Conservation (phyloP, 371 early-diverging fungal species). For the Phascolomyces articulosus region DNA sequence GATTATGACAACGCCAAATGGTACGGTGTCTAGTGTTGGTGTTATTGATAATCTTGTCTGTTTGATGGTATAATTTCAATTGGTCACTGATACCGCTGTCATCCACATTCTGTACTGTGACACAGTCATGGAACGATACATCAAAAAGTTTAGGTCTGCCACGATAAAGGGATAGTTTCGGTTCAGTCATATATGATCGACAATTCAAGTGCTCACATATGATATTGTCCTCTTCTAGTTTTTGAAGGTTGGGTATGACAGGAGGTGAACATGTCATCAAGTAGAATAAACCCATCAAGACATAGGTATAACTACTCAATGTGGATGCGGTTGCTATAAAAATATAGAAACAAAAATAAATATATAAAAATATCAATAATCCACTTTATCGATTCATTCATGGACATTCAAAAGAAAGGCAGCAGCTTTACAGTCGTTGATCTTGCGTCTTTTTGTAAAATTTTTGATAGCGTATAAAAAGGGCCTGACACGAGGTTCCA, state of each 20-base stretch:
- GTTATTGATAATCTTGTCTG: too few relatives aligned
- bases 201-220: background rate
- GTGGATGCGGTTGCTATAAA: slow-evolving; percentile 15
- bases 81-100: background rate
- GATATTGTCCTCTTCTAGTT: background rate
- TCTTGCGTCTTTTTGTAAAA: slow-evolving; percentile 48
- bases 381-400: too few relatives aligned
- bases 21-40: background rate
- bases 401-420: too few relatives aligned
- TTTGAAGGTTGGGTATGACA: slow-evolving; percentile 21
- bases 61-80: too few relatives aligned
- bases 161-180: background rate
- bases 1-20: background rate
- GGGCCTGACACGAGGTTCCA: slow-evolving; percentile 58
- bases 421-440: slow-evolving; percentile 45
- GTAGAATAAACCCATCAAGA: slow-evolving; percentile 19
- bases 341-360: background rate
- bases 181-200: background rate
- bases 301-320: slow-evolving; percentile 23
- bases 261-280: slow-evolving; percentile 15
- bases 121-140: slow-evolving; percentile 12
- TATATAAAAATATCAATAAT: too few relatives aligned
- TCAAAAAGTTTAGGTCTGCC: background rate
- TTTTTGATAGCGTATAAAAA: slow-evolving; percentile 59
- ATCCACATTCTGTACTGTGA: background rate